Conservation (phyloP, 352 stramenopile species). For the Phytophthora europaea region DNA sequence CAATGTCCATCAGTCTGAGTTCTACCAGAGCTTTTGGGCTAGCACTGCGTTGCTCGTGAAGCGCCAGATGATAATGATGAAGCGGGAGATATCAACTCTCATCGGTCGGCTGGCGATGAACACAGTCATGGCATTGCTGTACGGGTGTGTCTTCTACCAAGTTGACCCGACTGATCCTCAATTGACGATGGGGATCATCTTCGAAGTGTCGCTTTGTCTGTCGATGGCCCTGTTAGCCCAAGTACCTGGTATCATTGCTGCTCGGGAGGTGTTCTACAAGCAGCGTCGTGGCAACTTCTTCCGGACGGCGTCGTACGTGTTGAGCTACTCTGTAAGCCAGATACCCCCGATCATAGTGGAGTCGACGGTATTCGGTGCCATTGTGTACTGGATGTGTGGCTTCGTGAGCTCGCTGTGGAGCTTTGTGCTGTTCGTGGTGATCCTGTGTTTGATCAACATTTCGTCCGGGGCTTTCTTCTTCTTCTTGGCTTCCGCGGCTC, state of each 20-base stretch:
- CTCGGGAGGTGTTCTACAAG: constrained; percentile 32
- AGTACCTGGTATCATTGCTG: constrained; percentile 22
- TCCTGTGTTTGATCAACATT: constrained; percentile 24
- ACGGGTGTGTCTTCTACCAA: constrained; percentile 34
- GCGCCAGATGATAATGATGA: constrained; percentile 24
- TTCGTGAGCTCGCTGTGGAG: constrained; percentile 24
- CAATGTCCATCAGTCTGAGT: constrained; percentile 7
- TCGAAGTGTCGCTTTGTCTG: constrained; percentile 22
- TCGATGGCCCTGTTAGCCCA: constrained; percentile 22
- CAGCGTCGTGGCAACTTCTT: constrained; percentile 29
- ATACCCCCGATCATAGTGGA: constrained; percentile 24
- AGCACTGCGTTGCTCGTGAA: constrained; percentile 23
- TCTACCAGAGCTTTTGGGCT: constrained; percentile 28
- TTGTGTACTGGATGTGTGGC: constrained; percentile 37
- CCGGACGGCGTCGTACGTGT: constrained; percentile 28
- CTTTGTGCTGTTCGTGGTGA: constrained; percentile 27
- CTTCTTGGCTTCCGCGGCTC: constrained; percentile 21
- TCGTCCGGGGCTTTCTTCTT: constrained; percentile 22
- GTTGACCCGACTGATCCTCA: constrained; percentile 21
- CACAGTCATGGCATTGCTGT: constrained; percentile 22
- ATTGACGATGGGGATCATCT: constrained; percentile 28
- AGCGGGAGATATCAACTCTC: constrained; percentile 18
- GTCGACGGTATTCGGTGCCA: constrained; percentile 12
- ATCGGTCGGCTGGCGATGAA: constrained; percentile 26
- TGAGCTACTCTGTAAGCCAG: constrained; percentile 22